Base-by-base conservation (phyloP, 148 eudicot species). In the Amaranthus cruentus region DNA sequence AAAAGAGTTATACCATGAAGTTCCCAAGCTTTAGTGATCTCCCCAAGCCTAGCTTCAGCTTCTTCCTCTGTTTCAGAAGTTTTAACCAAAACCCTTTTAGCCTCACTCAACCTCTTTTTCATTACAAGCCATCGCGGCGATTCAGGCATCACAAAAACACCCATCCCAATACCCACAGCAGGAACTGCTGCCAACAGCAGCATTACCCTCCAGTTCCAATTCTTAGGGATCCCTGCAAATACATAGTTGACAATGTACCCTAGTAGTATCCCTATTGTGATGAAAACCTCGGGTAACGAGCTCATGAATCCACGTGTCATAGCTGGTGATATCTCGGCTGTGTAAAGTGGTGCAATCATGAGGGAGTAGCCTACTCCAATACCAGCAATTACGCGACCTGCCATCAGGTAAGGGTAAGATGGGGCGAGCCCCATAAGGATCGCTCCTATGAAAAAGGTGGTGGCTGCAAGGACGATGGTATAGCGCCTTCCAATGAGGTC, bases 71-170 rank as follows among this genome's bases (percentile, higher is more conserved):
- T 80, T 5, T 75, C 77, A 0, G 92, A 95, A 4, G 89, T 88
- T 49, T 78, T 83, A 11, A 79, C 66, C 69, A 95, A 68, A 9
- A 91, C 86, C 9, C 21, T 48, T 66, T 81, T 80, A 2, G 97
- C 97, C 71, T 90, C 96, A 0, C 49, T 78, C 14, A 76, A 18
- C 71, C 87, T 75, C 13, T 87, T 90, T 55, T 86, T 87, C 93
- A 90, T 88, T 57, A 86, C 86, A 14, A 95, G 89, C 98, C 98
- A 95, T 72, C 96, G 83, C 0, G 98, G 98, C 54, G 97, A 95
- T 74, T 95, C 98, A 3, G 98, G 97, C 97, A 95, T 95, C 9
- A 67, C 66, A 28, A 86, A 11, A 13, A 91, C 93, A 0, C 92
- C 92, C 21, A 61, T 4, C 7, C 83, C 93, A 8, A 95, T 54